Conservation (phyloP, 345 rosid species). For the Lepidium didymum region DNA sequence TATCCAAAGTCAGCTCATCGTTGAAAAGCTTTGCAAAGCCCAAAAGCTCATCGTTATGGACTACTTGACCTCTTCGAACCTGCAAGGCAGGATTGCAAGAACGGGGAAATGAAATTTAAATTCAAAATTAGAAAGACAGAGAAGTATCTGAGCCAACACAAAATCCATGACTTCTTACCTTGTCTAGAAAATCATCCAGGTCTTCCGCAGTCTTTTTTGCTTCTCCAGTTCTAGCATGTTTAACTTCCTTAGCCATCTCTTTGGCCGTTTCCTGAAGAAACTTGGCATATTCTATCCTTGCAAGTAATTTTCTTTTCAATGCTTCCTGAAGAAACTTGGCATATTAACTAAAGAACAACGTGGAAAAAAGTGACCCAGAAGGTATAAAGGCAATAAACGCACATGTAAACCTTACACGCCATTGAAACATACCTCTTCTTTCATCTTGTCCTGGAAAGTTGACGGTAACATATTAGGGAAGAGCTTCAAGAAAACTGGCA, state of each 20-base stretch:
- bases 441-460: constrained; percentile 78
- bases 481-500: constrained; percentile 62
- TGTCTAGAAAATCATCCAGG: constrained; percentile 58
- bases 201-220: constrained; percentile 57
- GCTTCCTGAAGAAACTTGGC: constrained; percentile 43
- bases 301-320: constrained; percentile 54
- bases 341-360: constrained; percentile 5
- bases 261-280: constrained; percentile 79
- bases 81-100: constrained; percentile 16
- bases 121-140: neutral
- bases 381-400: constrained; percentile 1
- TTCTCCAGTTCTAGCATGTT: constrained; percentile 74
- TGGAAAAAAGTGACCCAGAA: neutral
- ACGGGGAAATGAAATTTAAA: neutral
- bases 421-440: constrained; percentile 47
- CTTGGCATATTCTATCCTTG: constrained; percentile 71
- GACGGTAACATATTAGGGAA: constrained; percentile 82
- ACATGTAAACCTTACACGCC: neutral
- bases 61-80: constrained; percentile 61
- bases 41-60: constrained; percentile 61
- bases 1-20: constrained; percentile 70
- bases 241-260: constrained; percentile 93
- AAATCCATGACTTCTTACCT: constrained; percentile 28
- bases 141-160: neutral
- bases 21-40: constrained; percentile 72